A percentile compares a stretch with the other conserved stretches of the same genome.
Conservation (phyloP, 768 basidiomycete genomes). For the Collybia nuda region DNA sequence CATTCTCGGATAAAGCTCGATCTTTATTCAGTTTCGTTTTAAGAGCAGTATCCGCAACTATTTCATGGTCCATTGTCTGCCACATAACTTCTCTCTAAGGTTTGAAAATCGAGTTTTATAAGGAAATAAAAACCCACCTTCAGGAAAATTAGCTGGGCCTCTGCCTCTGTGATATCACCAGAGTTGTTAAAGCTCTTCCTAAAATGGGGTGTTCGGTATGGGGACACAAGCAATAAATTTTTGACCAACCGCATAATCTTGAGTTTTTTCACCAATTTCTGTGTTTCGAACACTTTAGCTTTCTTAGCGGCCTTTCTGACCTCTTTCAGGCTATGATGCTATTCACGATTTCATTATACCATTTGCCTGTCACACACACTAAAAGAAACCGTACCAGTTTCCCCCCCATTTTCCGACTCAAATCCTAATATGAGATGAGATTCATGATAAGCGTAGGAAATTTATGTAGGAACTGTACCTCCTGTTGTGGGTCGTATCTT, state of each 20-base stretch:
- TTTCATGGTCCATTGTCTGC: slow-evolving; percentile 59
- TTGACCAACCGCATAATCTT: slow-evolving; percentile 60
- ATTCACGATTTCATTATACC: slow-evolving; percentile 3
- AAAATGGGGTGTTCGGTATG: neutral
- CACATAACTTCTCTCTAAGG: neutral
- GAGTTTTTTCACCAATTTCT: slow-evolving; percentile 80
- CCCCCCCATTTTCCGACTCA: slow-evolving; percentile 41
- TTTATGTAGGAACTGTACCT: slow-evolving; percentile 24
- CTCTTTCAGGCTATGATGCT: slow-evolving; percentile 79
- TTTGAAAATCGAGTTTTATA: slow-evolving; percentile 2
- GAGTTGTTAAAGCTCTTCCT: slow-evolving; percentile 38
- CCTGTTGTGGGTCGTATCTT: slow-evolving; percentile 29
- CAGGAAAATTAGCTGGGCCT: slow-evolving; percentile 57
- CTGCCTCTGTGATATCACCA: slow-evolving; percentile 47
- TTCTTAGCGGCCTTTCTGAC: slow-evolving; percentile 78
- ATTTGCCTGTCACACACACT: neutral
- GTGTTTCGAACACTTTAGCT: slow-evolving; percentile 77
- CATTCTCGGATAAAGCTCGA: slow-evolving; percentile 49
- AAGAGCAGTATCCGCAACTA: slow-evolving; percentile 65
- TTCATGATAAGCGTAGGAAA: neutral
- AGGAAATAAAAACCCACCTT: slow-evolving; percentile 49
- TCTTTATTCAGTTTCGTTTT: slow-evolving; percentile 76
- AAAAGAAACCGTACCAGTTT: slow-evolving; percentile 51
- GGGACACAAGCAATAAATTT: neutral
- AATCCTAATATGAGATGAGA: slow-evolving; percentile 30